These are phyloP conservation scores for Trypanosoma scelopori DNA, from an alignment of 208 protist genomes.

Conservation along the genomic window DNA sequence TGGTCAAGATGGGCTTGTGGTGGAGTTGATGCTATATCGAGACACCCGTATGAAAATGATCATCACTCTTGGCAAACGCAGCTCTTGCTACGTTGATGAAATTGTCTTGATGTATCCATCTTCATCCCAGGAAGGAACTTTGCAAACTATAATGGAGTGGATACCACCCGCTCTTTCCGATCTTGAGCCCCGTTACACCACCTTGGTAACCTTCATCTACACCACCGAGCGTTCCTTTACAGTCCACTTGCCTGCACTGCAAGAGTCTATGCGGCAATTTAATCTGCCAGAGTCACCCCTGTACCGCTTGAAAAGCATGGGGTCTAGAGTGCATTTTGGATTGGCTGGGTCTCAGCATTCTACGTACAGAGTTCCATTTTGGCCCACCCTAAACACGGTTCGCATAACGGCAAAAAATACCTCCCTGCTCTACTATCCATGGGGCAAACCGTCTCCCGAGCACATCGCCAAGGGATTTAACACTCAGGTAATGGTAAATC, in stretches of 20 bases:
- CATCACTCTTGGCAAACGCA: slow-evolving; percentile 2
- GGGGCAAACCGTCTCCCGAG: slow-evolving; percentile 6
- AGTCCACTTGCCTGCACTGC: slow-evolving; percentile 13
- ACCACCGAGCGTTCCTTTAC: slow-evolving; percentile 15
- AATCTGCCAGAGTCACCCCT: slow-evolving; percentile 7
- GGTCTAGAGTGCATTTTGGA: slow-evolving; percentile 22
- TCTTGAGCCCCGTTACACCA: neutral
- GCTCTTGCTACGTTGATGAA: slow-evolving; percentile 4
- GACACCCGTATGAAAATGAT: slow-evolving; percentile 16
- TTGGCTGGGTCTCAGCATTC: neutral
- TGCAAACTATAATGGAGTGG: slow-evolving; percentile 12
- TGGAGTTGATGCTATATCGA: slow-evolving; percentile 15
- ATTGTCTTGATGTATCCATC: slow-evolving; percentile 5
- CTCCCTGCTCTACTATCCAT: slow-evolving; percentile 8
- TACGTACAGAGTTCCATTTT: slow-evolving; percentile 15
- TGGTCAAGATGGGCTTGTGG: slow-evolving; percentile 8
- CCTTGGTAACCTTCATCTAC: slow-evolving; percentile 2
- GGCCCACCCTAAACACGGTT: slow-evolving; percentile 17
- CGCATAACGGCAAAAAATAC: slow-evolving; percentile 8
- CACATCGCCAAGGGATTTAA: neutral
- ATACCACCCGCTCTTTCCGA: slow-evolving; percentile 6
- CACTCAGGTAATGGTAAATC: slow-evolving; percentile 1
- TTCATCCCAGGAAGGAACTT: neutral
- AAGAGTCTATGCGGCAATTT: slow-evolving; percentile 19
- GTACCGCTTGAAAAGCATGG: slow-evolving; percentile 22